These are phyloP conservation scores for Microdochium paspali DNA, from an alignment of 2,329 filamentous ascomycete genomes.

Conservation along the genomic window DNA sequence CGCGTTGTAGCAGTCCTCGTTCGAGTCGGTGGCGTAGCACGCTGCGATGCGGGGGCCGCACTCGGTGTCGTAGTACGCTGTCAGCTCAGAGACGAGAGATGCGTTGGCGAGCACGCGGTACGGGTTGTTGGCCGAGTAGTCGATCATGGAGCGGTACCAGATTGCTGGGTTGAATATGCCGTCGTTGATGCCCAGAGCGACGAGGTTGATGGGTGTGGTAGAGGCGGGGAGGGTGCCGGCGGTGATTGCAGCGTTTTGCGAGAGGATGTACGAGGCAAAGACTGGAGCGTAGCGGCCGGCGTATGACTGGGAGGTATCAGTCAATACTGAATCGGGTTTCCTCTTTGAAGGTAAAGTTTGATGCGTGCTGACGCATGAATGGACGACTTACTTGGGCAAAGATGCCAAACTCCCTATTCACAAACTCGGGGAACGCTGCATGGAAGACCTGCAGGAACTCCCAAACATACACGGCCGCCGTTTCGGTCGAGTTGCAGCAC, in stretches of 20 bases:
- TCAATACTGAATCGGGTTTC: background rate
- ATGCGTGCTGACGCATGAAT: too few species aligned
- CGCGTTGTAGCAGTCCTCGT: constrained; percentile 20
- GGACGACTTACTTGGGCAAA: constrained; percentile 18
- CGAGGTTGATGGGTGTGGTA: constrained; percentile 20
- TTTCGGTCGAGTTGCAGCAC: constrained; percentile 28
- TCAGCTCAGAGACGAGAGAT: constrained; percentile 18
- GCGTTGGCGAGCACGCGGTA: constrained; percentile 29
- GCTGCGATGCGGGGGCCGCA: constrained; percentile 27
- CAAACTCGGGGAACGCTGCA: constrained; percentile 52
- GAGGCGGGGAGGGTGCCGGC: constrained; percentile 18
- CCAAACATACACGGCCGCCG: constrained; percentile 42
- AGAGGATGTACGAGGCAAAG: constrained; percentile 43
- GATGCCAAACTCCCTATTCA: constrained; percentile 45
- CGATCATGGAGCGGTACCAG: constrained; percentile 16
- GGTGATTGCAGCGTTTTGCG: constrained; percentile 44
- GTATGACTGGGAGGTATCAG: constrained; percentile 41
- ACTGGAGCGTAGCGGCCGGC: constrained; percentile 51
- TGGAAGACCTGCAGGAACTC: constrained; percentile 52
- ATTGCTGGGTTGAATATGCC: constrained; percentile 16
- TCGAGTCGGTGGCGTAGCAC: constrained; percentile 21
- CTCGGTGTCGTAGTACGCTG: constrained; percentile 19
- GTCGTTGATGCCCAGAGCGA: constrained; percentile 23
- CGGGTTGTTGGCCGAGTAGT: constrained; percentile 20
- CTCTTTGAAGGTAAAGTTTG: too few species aligned